Conservation (phyloP, 352 stramenopile species). For the Phytopythium litorale region DNA sequence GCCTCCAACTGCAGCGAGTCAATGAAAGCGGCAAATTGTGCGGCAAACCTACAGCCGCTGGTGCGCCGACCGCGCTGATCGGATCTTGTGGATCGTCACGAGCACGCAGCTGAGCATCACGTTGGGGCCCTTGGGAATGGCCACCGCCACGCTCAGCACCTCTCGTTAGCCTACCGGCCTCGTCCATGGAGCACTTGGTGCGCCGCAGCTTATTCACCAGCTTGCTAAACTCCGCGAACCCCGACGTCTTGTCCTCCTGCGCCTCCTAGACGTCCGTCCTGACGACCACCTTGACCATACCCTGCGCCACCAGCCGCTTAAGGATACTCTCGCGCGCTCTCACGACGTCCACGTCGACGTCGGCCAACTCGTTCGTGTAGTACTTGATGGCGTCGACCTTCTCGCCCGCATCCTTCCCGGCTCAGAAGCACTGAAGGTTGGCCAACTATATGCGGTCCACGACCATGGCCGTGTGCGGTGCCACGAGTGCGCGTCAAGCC, state of each 20-base stretch:
- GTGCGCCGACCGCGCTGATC: constrained; percentile 59
- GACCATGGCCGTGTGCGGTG: constrained; percentile 27
- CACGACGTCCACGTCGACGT: constrained; percentile 47
- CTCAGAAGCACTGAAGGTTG: constrained; percentile 21
- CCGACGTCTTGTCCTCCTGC: constrained; percentile 2
- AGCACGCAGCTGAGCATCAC: constrained; percentile 71
- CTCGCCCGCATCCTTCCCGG: constrained; percentile 16
- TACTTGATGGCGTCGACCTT: constrained; percentile 63
- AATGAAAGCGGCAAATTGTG: too few species aligned
- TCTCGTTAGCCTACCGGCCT: constrained; percentile 21
- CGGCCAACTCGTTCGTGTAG: constrained; percentile 43
- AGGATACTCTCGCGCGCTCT: constrained; percentile 44
- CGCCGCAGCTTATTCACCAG: constrained; percentile 23
- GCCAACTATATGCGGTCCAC: constrained; percentile 40
- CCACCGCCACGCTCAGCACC: constrained; percentile 23
- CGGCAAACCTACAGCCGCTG: constrained; percentile 76
- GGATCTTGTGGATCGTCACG: constrained; percentile 65
- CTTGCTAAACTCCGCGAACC: constrained; percentile 22
- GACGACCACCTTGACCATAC: constrained; percentile 21
- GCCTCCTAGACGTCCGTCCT: constrained; percentile 14
- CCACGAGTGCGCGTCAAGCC: constrained; percentile 23
- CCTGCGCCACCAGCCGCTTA: constrained; percentile 38
- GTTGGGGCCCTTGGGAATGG: constrained; percentile 31
- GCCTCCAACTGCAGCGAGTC: too few species aligned
- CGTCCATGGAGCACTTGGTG: constrained; percentile 28